Evolutionary conservation across 2,329 filamentous ascomycete species (phyloP).

Genomic region (Fusarium penzigii): DNA sequence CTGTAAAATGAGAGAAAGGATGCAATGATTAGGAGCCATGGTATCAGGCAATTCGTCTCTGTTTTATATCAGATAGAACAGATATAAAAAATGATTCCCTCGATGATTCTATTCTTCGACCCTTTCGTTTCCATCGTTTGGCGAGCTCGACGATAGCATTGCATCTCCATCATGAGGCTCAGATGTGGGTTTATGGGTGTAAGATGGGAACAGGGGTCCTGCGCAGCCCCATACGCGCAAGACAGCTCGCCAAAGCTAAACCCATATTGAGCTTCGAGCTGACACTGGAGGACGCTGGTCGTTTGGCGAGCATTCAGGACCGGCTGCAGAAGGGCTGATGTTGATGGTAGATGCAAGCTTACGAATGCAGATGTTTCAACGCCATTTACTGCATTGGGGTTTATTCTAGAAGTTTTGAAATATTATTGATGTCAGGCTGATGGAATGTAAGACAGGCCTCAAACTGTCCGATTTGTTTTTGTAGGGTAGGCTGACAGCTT

Average conservation of each 20-base stretch:
- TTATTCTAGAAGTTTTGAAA: too few species aligned
- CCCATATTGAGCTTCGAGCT: constrained; percentile 3
- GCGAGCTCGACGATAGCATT: neutral
- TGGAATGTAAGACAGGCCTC: too few species aligned
- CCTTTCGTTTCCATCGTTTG: neutral
- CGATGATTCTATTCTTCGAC: neutral
- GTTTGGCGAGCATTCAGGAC: neutral
- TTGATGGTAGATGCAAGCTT: neutral
- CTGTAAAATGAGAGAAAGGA: too few species aligned
- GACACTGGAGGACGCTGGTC: neutral
- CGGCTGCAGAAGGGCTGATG: neutral
- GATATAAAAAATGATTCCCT: neutral
- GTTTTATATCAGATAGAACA: neutral
- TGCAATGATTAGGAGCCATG: too few species aligned
- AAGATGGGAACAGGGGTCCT: too few species aligned
- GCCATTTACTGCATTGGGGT: too few species aligned
- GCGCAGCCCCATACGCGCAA: too few species aligned
- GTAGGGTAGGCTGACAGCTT: too few species aligned
- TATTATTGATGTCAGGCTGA: too few species aligned
- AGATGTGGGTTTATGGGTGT: neutral
- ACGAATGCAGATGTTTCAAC: too few species aligned
- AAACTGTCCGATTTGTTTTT: too few species aligned
- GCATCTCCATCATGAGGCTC: neutral
- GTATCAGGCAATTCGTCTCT: too few species aligned
- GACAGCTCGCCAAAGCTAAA: constrained; percentile 14